These are phyloP conservation scores for Tranzscheliella williamsii DNA, from an alignment of 1,284 basidiomycete species.

Conservation along the genomic window DNA sequence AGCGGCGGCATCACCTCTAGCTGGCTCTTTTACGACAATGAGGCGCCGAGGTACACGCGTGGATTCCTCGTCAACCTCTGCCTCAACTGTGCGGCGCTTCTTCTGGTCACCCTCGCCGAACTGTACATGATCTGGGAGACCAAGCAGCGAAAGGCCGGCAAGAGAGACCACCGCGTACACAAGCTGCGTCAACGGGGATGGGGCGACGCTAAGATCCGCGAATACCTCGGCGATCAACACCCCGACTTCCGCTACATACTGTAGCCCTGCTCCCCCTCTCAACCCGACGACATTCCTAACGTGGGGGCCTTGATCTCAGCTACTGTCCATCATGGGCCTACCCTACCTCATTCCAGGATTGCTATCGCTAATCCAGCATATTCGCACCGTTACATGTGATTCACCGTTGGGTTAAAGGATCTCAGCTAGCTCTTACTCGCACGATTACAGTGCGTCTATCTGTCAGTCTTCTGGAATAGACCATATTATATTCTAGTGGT, in stretches of 20 bases:
- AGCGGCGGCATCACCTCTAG: constrained; percentile 40
- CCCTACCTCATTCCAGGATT: no score
- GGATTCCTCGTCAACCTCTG: constrained; percentile 47
- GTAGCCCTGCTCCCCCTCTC: constrained; percentile 3
- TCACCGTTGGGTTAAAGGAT: no score
- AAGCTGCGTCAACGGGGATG: constrained; percentile 27
- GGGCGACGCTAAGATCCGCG: constrained; percentile 40
- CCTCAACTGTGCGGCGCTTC: constrained; percentile 22
- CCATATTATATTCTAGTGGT: no score
- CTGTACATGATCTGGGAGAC: constrained; percentile 41
- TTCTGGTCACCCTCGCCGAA: constrained; percentile 39
- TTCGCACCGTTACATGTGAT: no score
- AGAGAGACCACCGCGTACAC: constrained; percentile 38
- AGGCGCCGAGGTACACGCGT: constrained; percentile 32
- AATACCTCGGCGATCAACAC: constrained; percentile 51
- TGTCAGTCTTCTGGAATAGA: no score
- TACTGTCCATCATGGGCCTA: no score
- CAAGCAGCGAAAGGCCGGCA: constrained; percentile 31
- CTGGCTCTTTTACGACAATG: constrained; percentile 45
- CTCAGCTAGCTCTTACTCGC: no score
- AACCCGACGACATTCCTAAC: background rate
- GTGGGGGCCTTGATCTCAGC: no score
- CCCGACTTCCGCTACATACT: constrained; percentile 46
- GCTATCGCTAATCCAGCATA: no score
- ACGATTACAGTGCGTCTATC: no score